Evolutionary conservation across 2,329 filamentous ascomycete genomes (phyloP).

Genomic region (Xylariomycetidae sp.): DNA sequence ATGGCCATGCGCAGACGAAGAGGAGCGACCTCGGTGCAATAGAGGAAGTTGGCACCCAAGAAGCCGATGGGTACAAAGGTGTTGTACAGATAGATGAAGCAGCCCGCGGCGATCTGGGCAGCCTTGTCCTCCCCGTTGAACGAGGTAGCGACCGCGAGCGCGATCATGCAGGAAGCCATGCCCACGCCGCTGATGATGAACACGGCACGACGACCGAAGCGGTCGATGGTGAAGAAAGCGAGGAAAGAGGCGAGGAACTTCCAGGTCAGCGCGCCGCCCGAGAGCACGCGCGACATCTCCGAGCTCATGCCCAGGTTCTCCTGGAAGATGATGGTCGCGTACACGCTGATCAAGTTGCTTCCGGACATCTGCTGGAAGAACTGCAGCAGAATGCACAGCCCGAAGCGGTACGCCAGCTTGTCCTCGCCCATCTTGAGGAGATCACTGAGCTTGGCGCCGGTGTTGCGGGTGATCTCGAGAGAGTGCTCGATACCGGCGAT

Average conservation of each 20-base stretch:
- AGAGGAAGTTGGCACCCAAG: constrained; percentile 54
- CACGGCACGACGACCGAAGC: constrained; percentile 41
- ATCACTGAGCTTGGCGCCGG: constrained; percentile 33
- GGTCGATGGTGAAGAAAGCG: constrained; percentile 44
- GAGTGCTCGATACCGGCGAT: constrained; percentile 42
- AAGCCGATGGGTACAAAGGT: constrained; percentile 55
- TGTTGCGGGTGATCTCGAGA: constrained; percentile 35
- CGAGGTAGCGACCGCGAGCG: constrained; percentile 45
- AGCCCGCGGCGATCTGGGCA: constrained; percentile 44
- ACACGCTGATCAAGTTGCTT: constrained; percentile 42
- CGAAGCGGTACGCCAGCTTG: constrained; percentile 44
- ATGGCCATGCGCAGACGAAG: constrained; percentile 46
- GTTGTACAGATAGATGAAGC: constrained; percentile 55
- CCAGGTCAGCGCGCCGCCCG: constrained; percentile 47
- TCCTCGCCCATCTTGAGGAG: constrained; percentile 44
- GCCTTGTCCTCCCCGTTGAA: constrained; percentile 37
- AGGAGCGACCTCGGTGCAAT: constrained; percentile 52
- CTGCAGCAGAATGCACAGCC: constrained; percentile 42
- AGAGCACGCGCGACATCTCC: constrained; percentile 34
- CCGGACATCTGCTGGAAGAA: constrained; percentile 46
- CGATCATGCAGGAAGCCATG: constrained; percentile 50
- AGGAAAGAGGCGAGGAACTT: constrained; percentile 41
- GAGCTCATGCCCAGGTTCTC: constrained; percentile 33
- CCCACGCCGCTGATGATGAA: constrained; percentile 47
- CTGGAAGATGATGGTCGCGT: constrained; percentile 35